Base-by-base conservation (phyloP, 371 early-diverging fungal species). In the Umbelopsis sp. region DNA sequence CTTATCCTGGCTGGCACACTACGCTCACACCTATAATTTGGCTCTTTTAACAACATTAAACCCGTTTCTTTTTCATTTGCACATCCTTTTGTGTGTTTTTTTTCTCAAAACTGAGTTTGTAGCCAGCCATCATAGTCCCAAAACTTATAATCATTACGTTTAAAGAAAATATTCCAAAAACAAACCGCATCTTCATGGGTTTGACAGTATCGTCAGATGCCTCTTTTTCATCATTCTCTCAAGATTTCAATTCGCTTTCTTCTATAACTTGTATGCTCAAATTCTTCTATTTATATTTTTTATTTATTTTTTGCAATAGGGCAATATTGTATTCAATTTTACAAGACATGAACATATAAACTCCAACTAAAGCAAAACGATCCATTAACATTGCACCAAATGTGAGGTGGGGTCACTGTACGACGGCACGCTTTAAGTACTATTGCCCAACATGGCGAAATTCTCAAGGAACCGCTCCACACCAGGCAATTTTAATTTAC, bases 361-460 rank as follows among this genome's bases (percentile, higher is more conserved):
- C 6, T 12, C 1, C 16, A 48, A 48, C 20, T 7, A 6, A 48
- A 18, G 16, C 20, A 41, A 41, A 41, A 41, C 7, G 41, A 41
- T 41, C 41, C 12, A 12, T 7, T 41, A 41, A 41, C 41, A 41
- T 12, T 1, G 12, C 7, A 38, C 38, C 10, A 4, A 38, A 7
- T 12, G 12, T 41, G 41, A 0, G 1, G 14, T 48, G 11, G 18
- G 18, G 5, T 1, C 7, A 48, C 48, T 48, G 48, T 48, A 20
- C 48, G 16, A 48, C 48, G 16, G 18, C 18, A n/a, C 20, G 48
- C 1, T 10, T 48, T 48, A 48, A 18, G 48, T 48, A 48, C 48
- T 48, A 48, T 48, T 48, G 48, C 48, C 48, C 48, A 48, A 48
- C 41, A 48, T 48, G 48, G 48, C 16, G 48, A 48, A 48, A 48